Evolutionary conservation across 805 yeast genomes (phyloP), one percentile per base, ranked within the genome.

Genomic region (Saturnispora diversa): DNA sequence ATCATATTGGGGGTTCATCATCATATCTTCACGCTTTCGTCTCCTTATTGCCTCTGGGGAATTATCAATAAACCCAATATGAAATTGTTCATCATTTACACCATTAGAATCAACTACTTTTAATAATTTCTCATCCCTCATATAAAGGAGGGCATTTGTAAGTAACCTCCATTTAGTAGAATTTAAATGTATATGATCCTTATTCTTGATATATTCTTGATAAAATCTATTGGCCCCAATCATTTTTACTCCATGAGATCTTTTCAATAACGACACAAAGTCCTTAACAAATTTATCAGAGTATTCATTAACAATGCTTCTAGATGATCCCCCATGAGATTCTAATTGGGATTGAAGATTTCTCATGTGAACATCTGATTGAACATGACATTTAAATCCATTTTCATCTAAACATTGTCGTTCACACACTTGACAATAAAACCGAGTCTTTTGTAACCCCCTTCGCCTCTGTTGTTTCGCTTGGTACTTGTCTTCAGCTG

Each of bases 331-430:
- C 15, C 61, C 65, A 13, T 75, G 72, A 11, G 60, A 60, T 0
- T 71, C 69, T 5, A 75, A 58, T 5, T 69, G 65, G 15, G 31
- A 28, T 1, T 68, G 59, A 32, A 83, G 72, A 39, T 73, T 74
- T 15, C 74, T 72, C 35, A 72, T 60, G 56, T 92, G 99, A 2
- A 83, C 68, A 33, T 84, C 85, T n/a, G 94, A 78, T 47, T 70
- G 69, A n/a, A 80, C 70, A 58, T 92, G 99, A 52, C 90, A 82
- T 52, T 83, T 81, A 66, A 84, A 92, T 20, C 98, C 99, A 62
- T 92, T 90, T 47, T 84, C 94, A 58, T 94, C 99, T 41, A 97
- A 66, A 58, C 97, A 88, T 62, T 92, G 99, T 54, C 90, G 86
- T 55, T 72, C 75, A 54, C 99, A 92, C 3, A 85, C 70, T 58